These are phyloP conservation scores for Galerina marginata DNA, from an alignment of 768 basidiomycete species.

Conservation along the genomic window DNA sequence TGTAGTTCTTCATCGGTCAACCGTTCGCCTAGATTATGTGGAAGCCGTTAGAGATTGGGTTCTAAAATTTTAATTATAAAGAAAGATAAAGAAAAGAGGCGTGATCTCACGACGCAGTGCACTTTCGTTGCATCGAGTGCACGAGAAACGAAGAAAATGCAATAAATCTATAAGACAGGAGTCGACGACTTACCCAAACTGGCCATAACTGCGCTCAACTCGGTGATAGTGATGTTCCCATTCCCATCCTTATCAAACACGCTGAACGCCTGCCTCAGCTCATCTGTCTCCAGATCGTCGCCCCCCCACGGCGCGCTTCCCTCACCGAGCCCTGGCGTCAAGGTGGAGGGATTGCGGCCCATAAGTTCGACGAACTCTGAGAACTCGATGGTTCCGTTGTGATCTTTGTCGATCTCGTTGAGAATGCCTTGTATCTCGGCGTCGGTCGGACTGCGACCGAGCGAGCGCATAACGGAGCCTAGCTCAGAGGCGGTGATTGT, in stretches of 20 bases:
- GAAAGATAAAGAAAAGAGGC: background rate
- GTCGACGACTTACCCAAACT: constrained; percentile 63
- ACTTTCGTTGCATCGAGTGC: too few species aligned
- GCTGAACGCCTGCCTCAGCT: constrained; percentile 96
- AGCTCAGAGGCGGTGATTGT: constrained; percentile 53
- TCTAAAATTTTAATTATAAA: background rate
- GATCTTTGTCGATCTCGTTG: constrained; percentile 47
- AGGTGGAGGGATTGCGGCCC: constrained; percentile 27
- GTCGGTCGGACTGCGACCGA: constrained; percentile 52
- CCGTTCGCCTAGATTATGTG: constrained; percentile 61
- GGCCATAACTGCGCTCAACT: constrained; percentile 91
- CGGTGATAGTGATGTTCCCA: constrained; percentile 85
- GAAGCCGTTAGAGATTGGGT: background rate
- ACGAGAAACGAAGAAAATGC: too few species aligned
- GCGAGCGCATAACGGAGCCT: constrained; percentile 50
- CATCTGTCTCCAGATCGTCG: constrained; percentile 83
- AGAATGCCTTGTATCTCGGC: constrained; percentile 51
- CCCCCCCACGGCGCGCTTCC: background rate
- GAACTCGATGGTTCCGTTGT: constrained; percentile 52
- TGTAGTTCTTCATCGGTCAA: constrained; percentile 79
- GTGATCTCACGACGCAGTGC: too few species aligned
- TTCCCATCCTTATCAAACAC: constrained; percentile 97
- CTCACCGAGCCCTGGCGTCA: constrained; percentile 13
- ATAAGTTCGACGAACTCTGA: constrained; percentile 51
- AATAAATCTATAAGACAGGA: constrained; percentile 22